A percentile compares a stretch with the other conserved stretches of the same genome.
phyloP scores from a whole-genome alignment of 2,329 filamentous ascomycete species.

The Ophiosphaerella herpotricha region DNA sequence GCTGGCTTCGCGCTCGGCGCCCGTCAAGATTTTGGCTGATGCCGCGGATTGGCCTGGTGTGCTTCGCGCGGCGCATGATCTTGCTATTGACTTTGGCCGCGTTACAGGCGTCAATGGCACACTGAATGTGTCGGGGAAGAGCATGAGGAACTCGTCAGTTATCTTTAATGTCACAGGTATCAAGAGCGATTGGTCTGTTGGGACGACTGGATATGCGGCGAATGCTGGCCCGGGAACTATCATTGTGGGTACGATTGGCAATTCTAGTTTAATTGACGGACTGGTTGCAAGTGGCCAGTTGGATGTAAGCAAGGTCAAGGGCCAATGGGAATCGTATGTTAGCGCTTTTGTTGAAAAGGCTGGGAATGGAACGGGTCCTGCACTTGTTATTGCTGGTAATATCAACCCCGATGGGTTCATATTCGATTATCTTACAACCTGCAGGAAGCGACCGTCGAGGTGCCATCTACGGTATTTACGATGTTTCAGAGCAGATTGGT shows the following conservation, averaged over 20 bases:
- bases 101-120: constrained; percentile 70
- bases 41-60: constrained; percentile 68
- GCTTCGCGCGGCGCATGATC: constrained; percentile 68
- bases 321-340: constrained; percentile 72
- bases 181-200: constrained; percentile 41
- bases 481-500: constrained; percentile 73
- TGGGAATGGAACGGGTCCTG: constrained; percentile 59
- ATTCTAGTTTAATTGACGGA: constrained; percentile 64
- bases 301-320: constrained; percentile 61
- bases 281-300: constrained; percentile 62
- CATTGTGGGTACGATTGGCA: constrained; percentile 70
- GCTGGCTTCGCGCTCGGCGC: constrained; percentile 36
- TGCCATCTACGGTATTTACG: constrained; percentile 72
- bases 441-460: constrained; percentile 65
- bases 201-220: constrained; percentile 9
- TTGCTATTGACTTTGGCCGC: constrained; percentile 71
- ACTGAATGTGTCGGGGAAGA: constrained; percentile 56
- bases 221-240: constrained; percentile 53
- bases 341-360: constrained; percentile 64
- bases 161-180: constrained; percentile 51
- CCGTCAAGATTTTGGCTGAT: constrained; percentile 41
- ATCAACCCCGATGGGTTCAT: not conserved
- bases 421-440: constrained; percentile 8
- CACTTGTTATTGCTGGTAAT: constrained; percentile 67
- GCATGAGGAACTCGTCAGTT: constrained; percentile 51